Conservation (phyloP, 768 basidiomycete genomes). For the Clavulina sp. region DNA sequence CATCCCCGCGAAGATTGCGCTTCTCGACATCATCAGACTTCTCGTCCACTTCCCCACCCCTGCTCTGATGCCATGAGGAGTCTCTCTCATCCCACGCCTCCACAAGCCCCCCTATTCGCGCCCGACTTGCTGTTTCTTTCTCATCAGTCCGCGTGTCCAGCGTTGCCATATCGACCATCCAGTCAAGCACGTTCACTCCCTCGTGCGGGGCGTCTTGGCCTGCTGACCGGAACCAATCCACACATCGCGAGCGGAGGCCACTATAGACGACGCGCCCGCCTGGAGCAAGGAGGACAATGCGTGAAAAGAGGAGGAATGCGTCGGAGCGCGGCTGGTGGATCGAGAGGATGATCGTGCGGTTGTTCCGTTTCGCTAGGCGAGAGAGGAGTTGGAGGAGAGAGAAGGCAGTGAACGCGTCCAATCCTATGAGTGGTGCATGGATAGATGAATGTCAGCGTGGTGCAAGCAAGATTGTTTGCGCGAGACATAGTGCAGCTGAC, state of each 20-base stretch:
- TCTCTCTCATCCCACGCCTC: conserved; percentile 20
- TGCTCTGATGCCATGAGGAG: background rate
- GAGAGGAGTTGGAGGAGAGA: conserved; percentile 25
- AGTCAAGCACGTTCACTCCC: conserved; percentile 30
- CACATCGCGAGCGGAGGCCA: conserved; percentile 6
- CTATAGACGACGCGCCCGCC: conserved; percentile 27
- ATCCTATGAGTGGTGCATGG: conserved; percentile 9
- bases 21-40: too few relatives aligned
- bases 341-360: conserved; percentile 40
- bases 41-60: conserved; percentile 1
- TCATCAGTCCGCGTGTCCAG: conserved; percentile 26
- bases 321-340: conserved; percentile 53
- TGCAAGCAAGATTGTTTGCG: conserved; percentile 17
- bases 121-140: conserved; percentile 20
- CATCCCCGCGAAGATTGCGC: too few relatives aligned
- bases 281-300: conserved; percentile 37
- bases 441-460: background rate
- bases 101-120: conserved; percentile 20
- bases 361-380: conserved; percentile 20
- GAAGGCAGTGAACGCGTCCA: conserved; percentile 18
- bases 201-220: conserved; percentile 18
- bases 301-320: conserved; percentile 41
- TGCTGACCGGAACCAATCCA: conserved; percentile 23
- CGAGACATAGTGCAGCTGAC: conserved; percentile 27
- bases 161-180: conserved; percentile 24